Percentiles rank a stretch among this genome's conserved stretches.
Evolutionary conservation across 2,329 filamentous ascomycete genomes (phyloP).

Genomic region (Fusarium multiceps): DNA sequence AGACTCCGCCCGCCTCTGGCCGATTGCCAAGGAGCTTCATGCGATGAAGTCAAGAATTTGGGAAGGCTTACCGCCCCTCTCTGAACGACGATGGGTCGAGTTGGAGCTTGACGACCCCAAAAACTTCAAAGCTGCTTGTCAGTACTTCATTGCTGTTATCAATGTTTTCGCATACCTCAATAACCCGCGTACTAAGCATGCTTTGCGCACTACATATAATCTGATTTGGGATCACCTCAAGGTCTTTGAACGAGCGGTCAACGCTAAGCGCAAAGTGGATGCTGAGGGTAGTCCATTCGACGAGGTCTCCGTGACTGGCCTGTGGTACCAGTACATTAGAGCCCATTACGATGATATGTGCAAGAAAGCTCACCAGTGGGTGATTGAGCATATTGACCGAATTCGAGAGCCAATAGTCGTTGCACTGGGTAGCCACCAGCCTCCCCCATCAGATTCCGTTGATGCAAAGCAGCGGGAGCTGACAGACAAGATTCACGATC

Average conservation of each 20-base stretch:
- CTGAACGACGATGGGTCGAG: conserved; percentile 44
- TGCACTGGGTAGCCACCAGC: conserved; percentile 3
- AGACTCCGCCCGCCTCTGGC: conserved; percentile 27
- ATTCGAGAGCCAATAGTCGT: conserved; percentile 32
- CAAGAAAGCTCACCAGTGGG: conserved; percentile 42
- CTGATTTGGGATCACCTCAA: conserved; percentile 43
- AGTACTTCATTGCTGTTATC: conserved; percentile 33
- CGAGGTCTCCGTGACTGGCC: conserved; percentile 30
- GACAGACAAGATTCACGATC: conserved; percentile 42
- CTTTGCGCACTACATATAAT: conserved; percentile 45
- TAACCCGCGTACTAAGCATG: conserved; percentile 20
- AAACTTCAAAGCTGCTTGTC: conserved; percentile 44
- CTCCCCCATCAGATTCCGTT: background rate
- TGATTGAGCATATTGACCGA: conserved; percentile 39
- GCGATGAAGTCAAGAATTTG: conserved; percentile 48
- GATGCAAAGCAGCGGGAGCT: conserved; percentile 33
- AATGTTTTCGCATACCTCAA: conserved; percentile 48
- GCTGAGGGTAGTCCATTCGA: background rate
- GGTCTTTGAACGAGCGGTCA: conserved; percentile 43
- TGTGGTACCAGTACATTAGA: conserved; percentile 45
- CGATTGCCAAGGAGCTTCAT: conserved; percentile 45
- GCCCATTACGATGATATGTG: conserved; percentile 39
- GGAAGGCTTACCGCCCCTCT: conserved; percentile 46
- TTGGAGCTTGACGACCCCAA: conserved; percentile 34
- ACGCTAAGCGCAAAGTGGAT: conserved; percentile 24